A percentile compares a stretch with the other conserved stretches of the same genome.
phyloP scores from a whole-genome alignment of 2,329 filamentous ascomycete species.

The Fusarium tricinctum region DNA sequence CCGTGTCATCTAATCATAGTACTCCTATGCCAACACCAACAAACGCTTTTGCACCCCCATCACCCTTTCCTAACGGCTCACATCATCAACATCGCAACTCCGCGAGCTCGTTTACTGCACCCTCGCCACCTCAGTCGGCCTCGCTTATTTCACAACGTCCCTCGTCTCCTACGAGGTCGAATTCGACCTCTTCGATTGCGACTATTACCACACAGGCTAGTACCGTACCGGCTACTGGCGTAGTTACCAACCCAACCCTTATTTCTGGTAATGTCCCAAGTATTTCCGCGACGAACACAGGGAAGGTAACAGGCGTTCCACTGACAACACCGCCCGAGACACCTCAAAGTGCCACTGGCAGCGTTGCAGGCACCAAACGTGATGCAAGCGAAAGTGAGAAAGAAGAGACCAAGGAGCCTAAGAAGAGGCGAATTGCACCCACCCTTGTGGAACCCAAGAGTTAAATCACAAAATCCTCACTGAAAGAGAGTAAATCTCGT shows the following conservation, averaged over 20 bases:
- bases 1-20: conserved; percentile 70
- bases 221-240: conserved; percentile 60
- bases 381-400: conserved; percentile 70
- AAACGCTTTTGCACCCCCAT: conserved; percentile 71
- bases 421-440: conserved; percentile 79
- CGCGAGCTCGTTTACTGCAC: conserved; percentile 69
- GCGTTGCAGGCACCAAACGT: conserved; percentile 64
- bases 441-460: conserved; percentile 65
- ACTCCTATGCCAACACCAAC: conserved; percentile 81
- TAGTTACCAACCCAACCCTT: conserved; percentile 83
- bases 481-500: conserved; percentile 6
- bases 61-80: conserved; percentile 65
- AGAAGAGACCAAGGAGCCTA: conserved; percentile 68
- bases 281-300: conserved; percentile 80
- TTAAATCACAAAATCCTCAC: not conserved
- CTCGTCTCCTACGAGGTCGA: conserved; percentile 85
- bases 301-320: conserved; percentile 73
- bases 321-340: conserved; percentile 94
- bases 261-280: conserved; percentile 82
- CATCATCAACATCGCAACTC: conserved; percentile 71
- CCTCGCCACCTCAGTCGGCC: conserved; percentile 67
- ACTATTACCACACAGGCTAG: conserved; percentile 78
- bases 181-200: conserved; percentile 83
- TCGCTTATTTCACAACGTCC: conserved; percentile 75
- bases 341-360: conserved; percentile 64